phyloP scores from a whole-genome alignment of 2,329 filamentous ascomycete genomes.

The Alternaria viburni region DNA sequence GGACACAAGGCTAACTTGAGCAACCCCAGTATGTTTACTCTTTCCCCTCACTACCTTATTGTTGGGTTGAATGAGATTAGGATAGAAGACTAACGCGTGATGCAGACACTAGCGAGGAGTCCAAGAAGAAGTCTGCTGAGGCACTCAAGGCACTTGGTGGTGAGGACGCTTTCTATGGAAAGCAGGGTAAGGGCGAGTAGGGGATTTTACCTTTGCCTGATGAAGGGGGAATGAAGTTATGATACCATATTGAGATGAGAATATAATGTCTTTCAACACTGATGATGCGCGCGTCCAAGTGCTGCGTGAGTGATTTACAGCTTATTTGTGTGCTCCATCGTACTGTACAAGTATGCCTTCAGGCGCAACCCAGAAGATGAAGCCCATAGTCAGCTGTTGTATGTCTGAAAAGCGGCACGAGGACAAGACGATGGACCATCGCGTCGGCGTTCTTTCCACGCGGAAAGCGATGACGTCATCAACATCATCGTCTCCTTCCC shows the following conservation, averaged over 20 bases:
- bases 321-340: not conserved
- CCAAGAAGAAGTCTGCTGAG: slow-evolving; percentile 54
- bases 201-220: too few species aligned
- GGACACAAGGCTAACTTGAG: slow-evolving; percentile 58
- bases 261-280: slow-evolving; percentile 1
- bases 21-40: slow-evolving; percentile 60
- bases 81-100: not conserved
- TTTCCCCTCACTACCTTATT: too few species aligned
- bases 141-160: slow-evolving; percentile 53
- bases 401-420: not conserved
- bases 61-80: too few species aligned
- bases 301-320: too few species aligned
- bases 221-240: too few species aligned
- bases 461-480: not conserved
- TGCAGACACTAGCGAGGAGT: slow-evolving; percentile 34
- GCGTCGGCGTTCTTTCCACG: not conserved
- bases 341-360: not conserved
- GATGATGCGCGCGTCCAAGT: not conserved
- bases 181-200: slow-evolving; percentile 51
- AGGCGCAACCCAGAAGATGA: accelerated
- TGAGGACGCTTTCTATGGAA: slow-evolving; percentile 53
- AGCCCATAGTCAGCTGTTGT: not conserved
- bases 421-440: not conserved
- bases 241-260: not conserved
- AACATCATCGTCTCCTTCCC: not conserved